Conservation (phyloP, 2,329 filamentous ascomycete genomes). For the Pseudodiploospora longispora region DNA sequence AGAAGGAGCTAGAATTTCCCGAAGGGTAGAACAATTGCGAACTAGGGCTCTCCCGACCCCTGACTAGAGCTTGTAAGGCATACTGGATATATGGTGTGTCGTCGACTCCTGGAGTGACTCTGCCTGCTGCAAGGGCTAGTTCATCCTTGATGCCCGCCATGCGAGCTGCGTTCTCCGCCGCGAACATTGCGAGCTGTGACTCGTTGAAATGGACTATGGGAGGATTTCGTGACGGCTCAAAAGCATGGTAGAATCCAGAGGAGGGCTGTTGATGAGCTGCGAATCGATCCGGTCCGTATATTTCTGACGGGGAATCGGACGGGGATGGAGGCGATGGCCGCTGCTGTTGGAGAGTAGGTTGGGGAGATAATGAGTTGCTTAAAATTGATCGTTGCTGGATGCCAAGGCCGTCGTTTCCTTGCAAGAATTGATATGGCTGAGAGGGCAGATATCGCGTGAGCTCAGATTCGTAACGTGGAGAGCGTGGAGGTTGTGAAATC, state of each 20-base stretch:
- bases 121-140: conserved; percentile 39
- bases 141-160: conserved; percentile 43
- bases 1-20: conserved; percentile 23
- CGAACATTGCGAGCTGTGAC: conserved; percentile 30
- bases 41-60: conserved; percentile 56
- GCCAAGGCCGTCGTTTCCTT: too few relatives aligned
- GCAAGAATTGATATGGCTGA: too few relatives aligned
- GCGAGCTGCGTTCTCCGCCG: conserved; percentile 22
- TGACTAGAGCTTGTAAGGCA: conserved; percentile 78
- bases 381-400: neutral
- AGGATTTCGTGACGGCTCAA: conserved; percentile 1
- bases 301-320: conserved; percentile 29
- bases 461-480: neutral
- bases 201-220: conserved; percentile 29
- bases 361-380: conserved; percentile 23
- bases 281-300: conserved; percentile 36
- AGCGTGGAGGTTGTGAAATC: neutral
- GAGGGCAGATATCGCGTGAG: neutral
- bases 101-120: conserved; percentile 68
- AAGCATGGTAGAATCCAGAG: conserved; percentile 10
- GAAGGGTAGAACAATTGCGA: conserved; percentile 41
- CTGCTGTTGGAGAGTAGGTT: conserved; percentile 23
- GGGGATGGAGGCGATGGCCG: conserved; percentile 27
- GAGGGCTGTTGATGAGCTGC: conserved; percentile 21
- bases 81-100: conserved; percentile 84